Evolutionary conservation across 129 eudicot species (phyloP), one percentile per base, ranked within the genome.

Genomic region (Ambrosia trifida): DNA sequence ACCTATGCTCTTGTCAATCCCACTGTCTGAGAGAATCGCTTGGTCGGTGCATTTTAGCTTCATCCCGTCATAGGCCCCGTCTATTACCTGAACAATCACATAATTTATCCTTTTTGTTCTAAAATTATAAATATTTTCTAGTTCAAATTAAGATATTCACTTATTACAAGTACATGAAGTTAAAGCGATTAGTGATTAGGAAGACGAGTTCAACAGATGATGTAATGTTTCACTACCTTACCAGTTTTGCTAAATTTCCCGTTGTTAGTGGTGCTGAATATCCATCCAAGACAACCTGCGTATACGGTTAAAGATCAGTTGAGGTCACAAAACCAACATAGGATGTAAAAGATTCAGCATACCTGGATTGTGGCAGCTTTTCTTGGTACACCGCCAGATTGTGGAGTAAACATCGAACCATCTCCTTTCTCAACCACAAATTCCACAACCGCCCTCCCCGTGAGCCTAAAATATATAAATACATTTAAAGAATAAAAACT

Each of bases 201-300:
- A 35, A 45, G 3, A 49, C n/a, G 58, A 18, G 19, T 1, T 13
- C 54, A 9, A 54, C 79, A 71, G 72, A 72, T 70, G 69, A 76
- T 61, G 82, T 52, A 79, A 60, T 66, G 66, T 63, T 83, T 66
- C 82, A 79, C 87, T 87, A 89, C 97, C 97, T 94, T 94, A 94
- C 99, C 99, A 94, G 88, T 90, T 94, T 89, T 49, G 96, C 99
- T 67, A 90, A 86, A 74, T 94, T 94, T 69, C 99, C 99, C 16
- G 99, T 82, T 16, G 99, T 94, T 58, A 94, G 77, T 54, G 99
- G 99, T 32, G 99, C 99, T 17, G 99, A 94, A 77, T 87, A 94
- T 45, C 99, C 99, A 83, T 94, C 99, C 79, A 94, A 53, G 24
- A 90, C 97, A 69, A 90, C 96, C 99, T 94, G 80, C 51, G 76